Evolutionary conservation across 2,329 filamentous ascomycete genomes (phyloP).

Genomic region (Drechslera avenae): DNA sequence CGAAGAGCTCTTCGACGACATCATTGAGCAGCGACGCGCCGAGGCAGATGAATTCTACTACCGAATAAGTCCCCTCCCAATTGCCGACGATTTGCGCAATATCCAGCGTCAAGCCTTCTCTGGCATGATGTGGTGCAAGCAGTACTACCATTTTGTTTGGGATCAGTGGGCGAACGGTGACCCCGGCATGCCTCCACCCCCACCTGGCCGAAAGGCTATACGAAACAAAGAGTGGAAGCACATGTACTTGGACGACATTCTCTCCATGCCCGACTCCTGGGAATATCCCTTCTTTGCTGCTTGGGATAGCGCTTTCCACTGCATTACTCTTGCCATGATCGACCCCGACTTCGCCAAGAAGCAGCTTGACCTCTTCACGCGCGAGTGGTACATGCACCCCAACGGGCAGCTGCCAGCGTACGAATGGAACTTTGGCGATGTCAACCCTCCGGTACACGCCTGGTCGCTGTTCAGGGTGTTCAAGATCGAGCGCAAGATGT

Average conservation of each 20-base stretch:
- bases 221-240: constrained; percentile 93
- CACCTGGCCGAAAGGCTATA: constrained; percentile 75
- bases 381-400: constrained; percentile 99
- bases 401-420: constrained; percentile 93
- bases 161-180: constrained; percentile 98
- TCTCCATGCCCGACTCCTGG: constrained; percentile 99
- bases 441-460: constrained; percentile 94
- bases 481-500: constrained; percentile 98
- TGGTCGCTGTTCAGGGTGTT: constrained; percentile 96
- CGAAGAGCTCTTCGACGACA: constrained; percentile 89
- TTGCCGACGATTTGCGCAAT: constrained; percentile 90
- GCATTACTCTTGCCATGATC: constrained; percentile 94
- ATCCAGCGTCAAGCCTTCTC: constrained; percentile 94
- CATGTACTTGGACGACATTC: constrained; percentile 89
- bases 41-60: constrained; percentile 98
- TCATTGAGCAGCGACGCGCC: constrained; percentile 82
- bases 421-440: constrained; percentile 98
- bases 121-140: constrained; percentile 99
- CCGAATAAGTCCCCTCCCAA: constrained; percentile 87
- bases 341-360: constrained; percentile 98
- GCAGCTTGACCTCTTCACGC: constrained; percentile 91
- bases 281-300: constrained; percentile 98
- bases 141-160: constrained; percentile 96
- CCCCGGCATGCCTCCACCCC: constrained; percentile 84
- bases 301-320: constrained; percentile 97